phyloP scores from a whole-genome alignment of 169 alveolate species.

The Blepharisma undulans region DNA sequence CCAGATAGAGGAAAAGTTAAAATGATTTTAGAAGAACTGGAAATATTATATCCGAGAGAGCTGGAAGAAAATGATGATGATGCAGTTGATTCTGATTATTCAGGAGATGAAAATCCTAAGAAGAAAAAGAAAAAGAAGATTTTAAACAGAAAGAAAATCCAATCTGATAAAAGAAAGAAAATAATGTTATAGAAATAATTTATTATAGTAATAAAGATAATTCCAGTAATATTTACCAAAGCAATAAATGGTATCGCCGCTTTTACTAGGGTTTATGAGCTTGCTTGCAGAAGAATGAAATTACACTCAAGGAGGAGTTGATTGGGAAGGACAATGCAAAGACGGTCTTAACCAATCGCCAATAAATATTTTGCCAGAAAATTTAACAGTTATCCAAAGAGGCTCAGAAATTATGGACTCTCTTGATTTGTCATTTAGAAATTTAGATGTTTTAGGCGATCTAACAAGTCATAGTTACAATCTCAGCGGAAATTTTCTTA shows the following conservation, averaged over 20 bases:
- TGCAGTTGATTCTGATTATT: neutral
- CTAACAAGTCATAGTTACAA: neutral
- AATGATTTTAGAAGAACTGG: conserved; percentile 70
- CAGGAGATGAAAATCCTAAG: neutral
- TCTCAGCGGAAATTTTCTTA: neutral
- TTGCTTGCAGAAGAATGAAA: neutral
- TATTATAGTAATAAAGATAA: neutral
- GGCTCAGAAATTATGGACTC: neutral
- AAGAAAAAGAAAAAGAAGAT: neutral
- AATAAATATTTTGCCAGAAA: neutral
- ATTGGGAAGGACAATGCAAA: conserved; percentile 2
- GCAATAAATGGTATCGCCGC: neutral
- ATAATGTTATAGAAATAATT: neutral
- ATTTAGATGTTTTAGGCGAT: neutral
- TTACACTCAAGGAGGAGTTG: neutral
- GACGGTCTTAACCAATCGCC: conserved; percentile 20
- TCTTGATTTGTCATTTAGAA: neutral
- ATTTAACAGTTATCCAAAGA: neutral
- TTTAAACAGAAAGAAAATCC: neutral
- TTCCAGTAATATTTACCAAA: neutral
- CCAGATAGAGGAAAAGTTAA: conserved; percentile 76
- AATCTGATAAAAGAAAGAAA: neutral
- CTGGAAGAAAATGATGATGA: neutral
- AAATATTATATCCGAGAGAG: conserved; percentile 21
- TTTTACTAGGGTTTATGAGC: neutral